phyloP scores from a whole-genome alignment of 208 protist species.

The Acanthamoeba triangularis region DNA sequence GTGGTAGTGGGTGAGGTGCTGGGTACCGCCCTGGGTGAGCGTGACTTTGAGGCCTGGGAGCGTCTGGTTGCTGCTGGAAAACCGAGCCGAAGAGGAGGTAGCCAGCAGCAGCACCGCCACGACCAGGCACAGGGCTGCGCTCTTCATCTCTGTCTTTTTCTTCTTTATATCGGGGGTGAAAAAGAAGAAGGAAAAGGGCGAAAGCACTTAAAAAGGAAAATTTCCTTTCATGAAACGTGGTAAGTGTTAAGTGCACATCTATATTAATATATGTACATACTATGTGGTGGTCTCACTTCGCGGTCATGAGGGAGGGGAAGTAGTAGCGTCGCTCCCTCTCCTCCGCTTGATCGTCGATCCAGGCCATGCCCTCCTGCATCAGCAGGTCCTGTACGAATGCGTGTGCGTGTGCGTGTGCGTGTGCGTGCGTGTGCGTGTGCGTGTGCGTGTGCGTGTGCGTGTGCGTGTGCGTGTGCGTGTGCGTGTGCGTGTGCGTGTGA shows the following conservation, averaged over 20 bases:
- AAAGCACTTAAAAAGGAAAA: too few relatives aligned
- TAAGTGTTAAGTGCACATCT: too few relatives aligned
- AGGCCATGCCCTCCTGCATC: constrained; percentile 88
- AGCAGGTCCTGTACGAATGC: constrained; percentile 78
- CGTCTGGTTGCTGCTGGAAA: background rate
- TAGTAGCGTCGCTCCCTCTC: constrained; percentile 76
- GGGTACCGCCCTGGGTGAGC: background rate
- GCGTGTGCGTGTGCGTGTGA: background rate
- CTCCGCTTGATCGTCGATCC: constrained; percentile 87
- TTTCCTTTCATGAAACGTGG: too few relatives aligned
- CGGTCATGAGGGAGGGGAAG: constrained; percentile 75
- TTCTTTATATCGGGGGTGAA: too few relatives aligned
- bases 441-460: too few relatives aligned
- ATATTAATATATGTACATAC: too few relatives aligned
- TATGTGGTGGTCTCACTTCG: too few relatives aligned
- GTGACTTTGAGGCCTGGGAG: background rate
- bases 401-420: background rate
- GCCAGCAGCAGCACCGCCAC: background rate
- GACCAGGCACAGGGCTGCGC: background rate
- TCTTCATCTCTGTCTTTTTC: background rate
- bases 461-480: background rate
- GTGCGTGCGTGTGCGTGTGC: background rate
- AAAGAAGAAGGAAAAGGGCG: too few relatives aligned
- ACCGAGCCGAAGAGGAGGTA: background rate
- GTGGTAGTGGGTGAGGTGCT: too few relatives aligned